These are phyloP conservation scores for Chalciporus sphaerocephalus DNA, from an alignment of 768 basidiomycete species.

Conservation along the genomic window DNA sequence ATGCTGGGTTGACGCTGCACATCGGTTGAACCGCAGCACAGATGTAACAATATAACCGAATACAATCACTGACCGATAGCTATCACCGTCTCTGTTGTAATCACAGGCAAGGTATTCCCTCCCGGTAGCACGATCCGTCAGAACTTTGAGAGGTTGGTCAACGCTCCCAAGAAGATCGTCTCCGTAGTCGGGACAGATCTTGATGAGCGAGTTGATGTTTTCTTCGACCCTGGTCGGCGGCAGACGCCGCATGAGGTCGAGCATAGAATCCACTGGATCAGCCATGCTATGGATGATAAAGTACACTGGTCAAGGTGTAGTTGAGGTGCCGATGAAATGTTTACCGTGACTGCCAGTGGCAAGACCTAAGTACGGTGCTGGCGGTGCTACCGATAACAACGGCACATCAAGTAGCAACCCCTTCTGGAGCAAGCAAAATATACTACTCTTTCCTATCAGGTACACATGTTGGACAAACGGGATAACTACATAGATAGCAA, in stretches of 20 bases:
- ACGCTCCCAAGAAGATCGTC: constrained; percentile 94
- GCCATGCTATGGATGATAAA: constrained; percentile 42
- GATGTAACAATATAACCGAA: neutral
- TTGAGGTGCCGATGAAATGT: neutral
- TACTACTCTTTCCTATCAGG: constrained; percentile 7
- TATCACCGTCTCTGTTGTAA: constrained; percentile 90
- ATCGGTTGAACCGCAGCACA: neutral
- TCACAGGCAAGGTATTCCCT: constrained; percentile 91
- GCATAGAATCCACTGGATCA: constrained; percentile 85
- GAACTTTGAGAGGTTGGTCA: constrained; percentile 86
- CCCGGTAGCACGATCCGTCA: constrained; percentile 74
- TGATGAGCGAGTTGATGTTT: constrained; percentile 78
- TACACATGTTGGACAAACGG: neutral
- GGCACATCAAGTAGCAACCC: neutral
- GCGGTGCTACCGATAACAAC: too few relatives aligned
- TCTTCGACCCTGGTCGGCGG: constrained; percentile 86
- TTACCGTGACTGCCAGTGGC: neutral
- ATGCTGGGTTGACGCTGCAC: neutral
- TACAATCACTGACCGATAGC: constrained; percentile 62
- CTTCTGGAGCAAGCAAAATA: too few relatives aligned
- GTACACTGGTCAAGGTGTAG: constrained; percentile 1
- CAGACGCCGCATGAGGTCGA: constrained; percentile 93
- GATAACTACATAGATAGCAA: neutral
- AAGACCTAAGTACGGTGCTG: too few relatives aligned
- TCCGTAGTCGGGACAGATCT: constrained; percentile 86